These are phyloP conservation scores for Stagonosporopsis cucurbitacearum DNA, from an alignment of 2,329 filamentous ascomycete species.

Conservation along the genomic window DNA sequence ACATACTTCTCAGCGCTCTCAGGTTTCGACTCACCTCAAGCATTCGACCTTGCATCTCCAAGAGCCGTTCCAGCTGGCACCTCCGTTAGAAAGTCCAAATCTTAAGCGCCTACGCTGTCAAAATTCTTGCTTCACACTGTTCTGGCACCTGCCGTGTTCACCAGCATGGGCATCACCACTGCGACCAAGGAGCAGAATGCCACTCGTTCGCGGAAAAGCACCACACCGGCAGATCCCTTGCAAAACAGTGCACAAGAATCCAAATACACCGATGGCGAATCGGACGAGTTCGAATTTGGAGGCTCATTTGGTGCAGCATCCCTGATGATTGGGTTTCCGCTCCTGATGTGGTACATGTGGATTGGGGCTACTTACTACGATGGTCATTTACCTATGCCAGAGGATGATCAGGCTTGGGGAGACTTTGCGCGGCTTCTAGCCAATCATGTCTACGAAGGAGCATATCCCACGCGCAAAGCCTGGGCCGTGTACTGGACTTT, in stretches of 20 bases:
- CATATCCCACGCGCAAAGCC: constrained; percentile 79
- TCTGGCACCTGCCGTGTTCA: neutral
- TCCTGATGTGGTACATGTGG: constrained; percentile 99
- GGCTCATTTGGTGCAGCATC: constrained; percentile 75
- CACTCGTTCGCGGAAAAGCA: neutral
- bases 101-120: neutral
- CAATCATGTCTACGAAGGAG: constrained; percentile 77
- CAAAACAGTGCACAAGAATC: neutral
- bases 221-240: neutral
- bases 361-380: constrained; percentile 90
- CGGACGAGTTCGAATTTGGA: constrained; percentile 77
- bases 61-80: neutral
- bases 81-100: neutral
- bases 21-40: neutral
- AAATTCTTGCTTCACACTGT: neutral
- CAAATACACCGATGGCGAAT: constrained; percentile 30
- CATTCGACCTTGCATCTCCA: neutral
- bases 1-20: neutral
- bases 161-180: constrained; percentile 6
- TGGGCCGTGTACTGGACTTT: constrained; percentile 87
- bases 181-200: constrained; percentile 1
- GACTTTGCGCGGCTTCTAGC: constrained; percentile 75
- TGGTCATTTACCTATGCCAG: constrained; percentile 75
- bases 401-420: constrained; percentile 66
- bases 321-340: constrained; percentile 90